Percentiles rank a stretch among this genome's conserved stretches.
phyloP scores from a whole-genome alignment of 352 stramenopile species.

The Globisporangium carolinianum region DNA sequence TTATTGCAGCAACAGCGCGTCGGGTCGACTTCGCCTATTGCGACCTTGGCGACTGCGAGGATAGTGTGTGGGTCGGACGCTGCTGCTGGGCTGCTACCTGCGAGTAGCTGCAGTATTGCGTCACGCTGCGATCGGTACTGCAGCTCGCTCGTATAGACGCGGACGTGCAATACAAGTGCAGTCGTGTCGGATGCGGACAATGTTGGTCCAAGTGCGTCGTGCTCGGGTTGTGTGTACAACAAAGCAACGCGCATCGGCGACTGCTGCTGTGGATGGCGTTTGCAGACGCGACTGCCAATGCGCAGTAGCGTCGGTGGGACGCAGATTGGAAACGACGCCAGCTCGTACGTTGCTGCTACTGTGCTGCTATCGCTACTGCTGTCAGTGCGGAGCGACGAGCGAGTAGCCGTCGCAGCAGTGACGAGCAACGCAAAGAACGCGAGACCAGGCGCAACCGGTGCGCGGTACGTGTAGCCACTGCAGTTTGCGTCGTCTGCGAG shows the following conservation, averaged over 20 bases:
- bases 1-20: constrained; percentile 3
- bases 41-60: constrained; percentile 8
- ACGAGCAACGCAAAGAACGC: constrained; percentile 38
- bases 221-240: constrained; percentile 5
- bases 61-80: background rate
- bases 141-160: constrained; percentile 8
- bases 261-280: background rate
- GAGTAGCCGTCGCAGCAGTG: background rate
- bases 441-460: constrained; percentile 31
- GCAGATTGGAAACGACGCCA: constrained; percentile 20
- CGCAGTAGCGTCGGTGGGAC: constrained; percentile 19
- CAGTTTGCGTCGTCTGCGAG: constrained; percentile 42
- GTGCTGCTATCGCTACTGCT: background rate
- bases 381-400: background rate
- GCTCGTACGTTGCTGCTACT: constrained; percentile 4
- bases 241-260: constrained; percentile 3
- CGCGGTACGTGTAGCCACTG: constrained; percentile 22
- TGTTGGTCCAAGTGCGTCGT: background rate
- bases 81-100: background rate
- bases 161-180: constrained; percentile 7
- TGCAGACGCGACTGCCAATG: background rate
- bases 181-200: too few species aligned
- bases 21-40: background rate
- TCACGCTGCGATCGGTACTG: constrained; percentile 11
- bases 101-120: constrained; percentile 6